A percentile compares a stretch with the other conserved stretches of the same genome.
These are phyloP conservation scores for Quaeritorhiza haematococci DNA, from an alignment of 371 early-diverging fungal genomes.

Conservation along the genomic window DNA sequence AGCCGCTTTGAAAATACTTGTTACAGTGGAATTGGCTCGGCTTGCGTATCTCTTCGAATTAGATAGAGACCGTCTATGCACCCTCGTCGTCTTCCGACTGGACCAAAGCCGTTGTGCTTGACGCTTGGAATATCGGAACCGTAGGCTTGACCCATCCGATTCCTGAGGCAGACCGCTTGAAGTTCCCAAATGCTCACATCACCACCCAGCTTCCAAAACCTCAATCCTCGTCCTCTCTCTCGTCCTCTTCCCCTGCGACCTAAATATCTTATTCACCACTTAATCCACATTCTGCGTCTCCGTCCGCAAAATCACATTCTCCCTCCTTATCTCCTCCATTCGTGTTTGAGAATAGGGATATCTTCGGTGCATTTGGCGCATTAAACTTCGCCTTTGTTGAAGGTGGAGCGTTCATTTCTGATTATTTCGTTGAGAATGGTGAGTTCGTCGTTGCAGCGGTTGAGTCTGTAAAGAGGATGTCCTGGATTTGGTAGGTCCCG, in stretches of 20 bases:
- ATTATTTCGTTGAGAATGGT: constrained; percentile 35
- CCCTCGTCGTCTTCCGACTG: too few relatives aligned
- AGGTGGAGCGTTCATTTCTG: constrained; percentile 33
- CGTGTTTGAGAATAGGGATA: constrained; percentile 36
- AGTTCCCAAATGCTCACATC: too few relatives aligned
- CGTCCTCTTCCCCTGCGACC: constrained; percentile 26
- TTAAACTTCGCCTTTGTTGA: constrained; percentile 40
- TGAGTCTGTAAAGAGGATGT: constrained; percentile 30
- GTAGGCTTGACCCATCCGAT: too few relatives aligned
- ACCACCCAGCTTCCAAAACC: constrained; percentile 40
- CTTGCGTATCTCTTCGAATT: too few relatives aligned
- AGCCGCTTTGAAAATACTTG: too few relatives aligned
- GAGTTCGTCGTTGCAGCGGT: constrained; percentile 33
- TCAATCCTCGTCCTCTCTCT: constrained; percentile 34
- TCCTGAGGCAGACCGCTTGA: too few relatives aligned
- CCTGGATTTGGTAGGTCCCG: constrained; percentile 14
- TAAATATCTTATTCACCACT: constrained; percentile 26
- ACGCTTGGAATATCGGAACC: too few relatives aligned
- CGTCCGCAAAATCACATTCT: constrained; percentile 30
- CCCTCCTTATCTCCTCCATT: constrained; percentile 35
- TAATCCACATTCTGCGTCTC: constrained; percentile 34
- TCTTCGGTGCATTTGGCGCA: constrained; percentile 38
- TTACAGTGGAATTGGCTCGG: too few relatives aligned
- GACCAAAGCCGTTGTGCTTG: too few relatives aligned
- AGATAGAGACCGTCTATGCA: too few relatives aligned